A percentile compares a stretch with the other conserved stretches of the same genome.
These are phyloP conservation scores for Cyclocybe cylindracea DNA, from an alignment of 768 basidiomycete species.

Conservation along the genomic window DNA sequence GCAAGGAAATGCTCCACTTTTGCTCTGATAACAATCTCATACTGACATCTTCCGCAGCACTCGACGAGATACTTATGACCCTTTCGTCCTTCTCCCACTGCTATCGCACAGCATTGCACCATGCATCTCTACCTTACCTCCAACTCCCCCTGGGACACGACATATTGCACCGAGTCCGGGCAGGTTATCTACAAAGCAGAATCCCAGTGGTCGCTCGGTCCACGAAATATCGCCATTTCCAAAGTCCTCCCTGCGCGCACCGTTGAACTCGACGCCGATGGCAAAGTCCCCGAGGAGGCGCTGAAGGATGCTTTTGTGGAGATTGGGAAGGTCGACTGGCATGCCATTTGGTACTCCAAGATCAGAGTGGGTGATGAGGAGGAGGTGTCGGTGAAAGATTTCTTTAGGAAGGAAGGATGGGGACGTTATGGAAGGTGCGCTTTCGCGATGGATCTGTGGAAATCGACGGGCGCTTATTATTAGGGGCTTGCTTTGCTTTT, in stretches of 20 bases:
- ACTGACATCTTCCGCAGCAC: too few species aligned
- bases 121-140: slow-evolving; percentile 24
- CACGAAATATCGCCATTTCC: slow-evolving; percentile 11
- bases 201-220: slow-evolving; percentile 4
- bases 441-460: neutral
- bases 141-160: slow-evolving; percentile 17
- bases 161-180: slow-evolving; percentile 19
- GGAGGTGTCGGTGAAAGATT: neutral
- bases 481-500: neutral
- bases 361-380: slow-evolving; percentile 4
- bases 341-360: slow-evolving; percentile 3
- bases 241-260: slow-evolving; percentile 3
- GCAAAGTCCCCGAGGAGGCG: neutral
- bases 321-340: slow-evolving; percentile 17
- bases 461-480: too few species aligned
- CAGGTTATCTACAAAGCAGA: slow-evolving; percentile 21
- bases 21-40: too few species aligned
- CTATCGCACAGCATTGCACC: neutral
- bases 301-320: slow-evolving; percentile 3
- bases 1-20: too few species aligned
- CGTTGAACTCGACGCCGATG: neutral
- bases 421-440: neutral
- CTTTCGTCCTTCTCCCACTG: neutral
- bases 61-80: neutral
- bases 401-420: slow-evolving; percentile 18